Base-by-base conservation (phyloP, 2,329 filamentous ascomycete species). In the Chrysoporthe puriensis region DNA sequence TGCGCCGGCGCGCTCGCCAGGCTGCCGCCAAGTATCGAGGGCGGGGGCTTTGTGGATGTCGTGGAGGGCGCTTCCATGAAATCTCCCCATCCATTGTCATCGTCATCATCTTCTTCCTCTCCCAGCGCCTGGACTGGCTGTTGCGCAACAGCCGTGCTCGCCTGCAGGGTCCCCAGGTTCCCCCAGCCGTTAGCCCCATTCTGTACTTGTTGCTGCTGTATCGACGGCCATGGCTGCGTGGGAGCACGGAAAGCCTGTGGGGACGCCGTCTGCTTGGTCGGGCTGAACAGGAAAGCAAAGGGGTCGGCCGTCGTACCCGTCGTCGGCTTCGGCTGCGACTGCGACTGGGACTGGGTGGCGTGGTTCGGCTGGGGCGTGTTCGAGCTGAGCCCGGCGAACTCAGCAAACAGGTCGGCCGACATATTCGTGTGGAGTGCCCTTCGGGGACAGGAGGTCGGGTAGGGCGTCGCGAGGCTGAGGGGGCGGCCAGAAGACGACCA, bases 381-480 rank as follows among this genome's bases (percentile, higher is more conserved):
- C 66, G 75, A 77, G 63, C 84, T 81, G 71, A 82, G 79, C 72
- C 79, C 81, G 73, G 85, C 86, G 72, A 90, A 89, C 71, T 88
- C 86, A 66, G 87, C 88, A 74, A 90, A 88, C 67, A 90, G 84
- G 77, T 90, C 87, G 70, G 87, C 86, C 72, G 88, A 90, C 88
- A 90, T 90, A 69, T 46, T 71, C 26, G 58, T 71, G 68, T n/a
- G 34, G 34, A 26, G 46, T 63, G 58, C 57, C 44, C n/a, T 21
- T 14, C 7, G 11, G 56, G 18, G 60, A 21, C 63, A 36, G 62
- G 61, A 61, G 43, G 44, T 58, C 65, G n/a, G 63, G 60, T 54
- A 59, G 13, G 46, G 63, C 11, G 61, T 52, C 59, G 56, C 58
- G 18, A 63, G 50, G 43, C 26, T 48, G 48, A 46, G n/a, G 46